Evolutionary conservation across 1,139 yeast species (phyloP), one percentile per base, ranked within the genome.

Genomic region (Lodderomyces jiufengensis): DNA sequence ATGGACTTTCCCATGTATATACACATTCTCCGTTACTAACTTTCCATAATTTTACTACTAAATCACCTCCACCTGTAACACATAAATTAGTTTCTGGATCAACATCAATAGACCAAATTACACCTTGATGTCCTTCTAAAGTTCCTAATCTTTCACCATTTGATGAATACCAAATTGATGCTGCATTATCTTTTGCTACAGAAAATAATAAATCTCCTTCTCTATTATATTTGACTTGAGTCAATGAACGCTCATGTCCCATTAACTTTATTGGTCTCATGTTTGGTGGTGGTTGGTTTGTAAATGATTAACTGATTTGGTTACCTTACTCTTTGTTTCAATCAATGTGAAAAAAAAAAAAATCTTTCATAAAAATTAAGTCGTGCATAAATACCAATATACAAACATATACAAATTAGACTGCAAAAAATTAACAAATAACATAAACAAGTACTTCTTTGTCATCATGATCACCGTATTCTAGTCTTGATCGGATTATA

Each of bases 131-230:
- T 32, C 76, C 76, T 43, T 77, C 80, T 49, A 87, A 78, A 41
- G 99, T 92, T 36, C 98, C 99, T 43, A 94, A 66, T 63, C 98
- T 80, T 66, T 94, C 98, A 51, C 99, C 99, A 59, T 90, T 92
- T 47, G 85, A 83, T 20, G 97, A 78, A 63, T 77, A 92, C 97
- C 97, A 94, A 45, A 90, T 84, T 39, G 88, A 81, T n/a, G 92
- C 94, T 33, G 70, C 59, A 52, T 77, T 77, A 75, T 90, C 98
- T 63, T 94, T 88, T 51, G 97, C 90, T 30, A 87, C 92, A 9
- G 97, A 81, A 61, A 94, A 84, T 44, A 94, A 75, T 50, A 94
- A 68, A 61, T 94, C 99, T 34, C 99, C 99, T 55, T 94, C 97
- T 48, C 80, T 76, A 74, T 90, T 92, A 70, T 81, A 92, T 59